Evolutionary conservation across 495 filamentous ascomycete genomes (phyloP), one percentile per base, ranked within the genome.

Genomic region (Penicillium verhagenii): DNA sequence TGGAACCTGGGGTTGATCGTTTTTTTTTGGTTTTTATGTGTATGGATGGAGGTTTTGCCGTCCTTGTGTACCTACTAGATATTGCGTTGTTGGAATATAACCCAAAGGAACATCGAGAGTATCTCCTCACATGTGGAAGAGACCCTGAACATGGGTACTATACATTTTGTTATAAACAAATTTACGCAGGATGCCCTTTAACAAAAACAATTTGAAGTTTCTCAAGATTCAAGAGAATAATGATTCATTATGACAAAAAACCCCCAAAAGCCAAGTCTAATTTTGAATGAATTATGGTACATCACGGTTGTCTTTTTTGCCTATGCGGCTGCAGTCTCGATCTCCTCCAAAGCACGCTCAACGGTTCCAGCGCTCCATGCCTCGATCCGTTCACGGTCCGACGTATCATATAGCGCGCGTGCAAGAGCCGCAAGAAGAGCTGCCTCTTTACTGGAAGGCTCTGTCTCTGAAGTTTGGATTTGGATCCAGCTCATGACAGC

Each of bases 1-100:
- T 62, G 92, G 92, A 55, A 98, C 94, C 23, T 98, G 94, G 94
- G 94, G 94, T 67, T 98, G 56, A 73, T 61, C n/a, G n/a, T n/a
- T n/a, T n/a, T n/a, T n/a, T n/a, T 23, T 45, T 11, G 23, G 26
- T 1, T 23, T 48, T 35, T 29, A 7, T 35, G 6, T 33, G 25
- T 33, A 19, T 31, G 13, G 25, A 19, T 48, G 45, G 13, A 31
- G 2, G 9, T 23, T 33, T 31, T 18, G n/a, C 25, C 42, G 23
- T 28, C 39, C 39, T 25, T 28, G 23, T 45, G 42, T 45, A 45
- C 16, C 21, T n/a, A n/a, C n/a, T 45, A 45, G 11, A 1, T 44
- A 33, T 33, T 35, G 33, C 1, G 5, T 11, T 11, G 33, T 35
- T 35, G 33, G 4, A 35, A 35, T 35, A 35, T 35, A 16, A 35